Base-by-base conservation (phyloP, 1,139 yeast species). In the Protomyces pachydermus region DNA sequence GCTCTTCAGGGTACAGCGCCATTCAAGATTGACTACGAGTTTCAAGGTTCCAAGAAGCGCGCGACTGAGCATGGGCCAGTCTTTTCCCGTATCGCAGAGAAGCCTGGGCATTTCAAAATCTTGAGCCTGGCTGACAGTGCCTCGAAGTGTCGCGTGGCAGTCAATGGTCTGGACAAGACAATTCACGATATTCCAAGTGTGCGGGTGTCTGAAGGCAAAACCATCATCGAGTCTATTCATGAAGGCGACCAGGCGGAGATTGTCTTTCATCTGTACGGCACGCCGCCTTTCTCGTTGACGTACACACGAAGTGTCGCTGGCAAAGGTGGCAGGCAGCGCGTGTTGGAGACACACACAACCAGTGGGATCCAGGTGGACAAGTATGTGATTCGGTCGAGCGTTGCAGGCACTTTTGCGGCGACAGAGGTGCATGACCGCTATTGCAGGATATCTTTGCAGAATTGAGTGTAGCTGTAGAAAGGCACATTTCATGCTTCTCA, bases 371-470 rank as follows among this genome's bases (percentile, higher is more conserved):
- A 83, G 76, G 86, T 82, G 2, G 76, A 84, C 71, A 89, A 86
- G 70, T 84, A 89, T 72, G 80, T 84, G 58, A 86, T 88, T 3
- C 78, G 81, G 71, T 93, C 96, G 0, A 88, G 90, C 69, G 78
- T 89, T 69, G 97, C 91, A 73, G 99, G 99, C 54, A 87, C 91
- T 3, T 93, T 95, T 72, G 97, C 91, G 74, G 97, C 97, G 8
- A 82, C 89, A 52, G 91, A 88, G 71, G 84, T 93, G 12, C 83
- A 84, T 65, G 99, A 93, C 76, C 58, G 58, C 14, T 50, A 58
- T 20, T 58, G 62, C 18, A 46, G 61, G n/a, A 57, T 57, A 2
- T 50, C 61, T 9, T 35, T 57, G 28, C 61, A 57, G 38, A 51
- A 57, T 28, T 57, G 32, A 37, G 14, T 14, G 42, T 14, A 37